These are phyloP conservation scores for Pythium aphanidermatum DNA, from an alignment of 352 stramenopile species.

Conservation along the genomic window DNA sequence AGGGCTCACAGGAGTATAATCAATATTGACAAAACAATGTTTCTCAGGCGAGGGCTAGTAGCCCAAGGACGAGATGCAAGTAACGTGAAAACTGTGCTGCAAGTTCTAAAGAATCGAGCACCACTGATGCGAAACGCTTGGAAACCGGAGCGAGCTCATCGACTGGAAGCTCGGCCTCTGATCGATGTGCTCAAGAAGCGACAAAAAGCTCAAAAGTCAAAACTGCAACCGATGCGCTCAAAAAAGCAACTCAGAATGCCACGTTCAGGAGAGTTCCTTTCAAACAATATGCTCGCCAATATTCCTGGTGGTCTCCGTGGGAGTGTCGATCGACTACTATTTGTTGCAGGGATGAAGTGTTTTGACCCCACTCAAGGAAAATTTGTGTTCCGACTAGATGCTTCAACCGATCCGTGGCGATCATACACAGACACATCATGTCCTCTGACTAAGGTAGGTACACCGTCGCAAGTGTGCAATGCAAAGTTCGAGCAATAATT, in stretches of 20 bases:
- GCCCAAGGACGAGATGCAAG: constrained; percentile 36
- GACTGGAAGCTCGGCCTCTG: constrained; percentile 8
- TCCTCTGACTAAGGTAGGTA: constrained; percentile 38
- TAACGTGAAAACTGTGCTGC: constrained; percentile 32
- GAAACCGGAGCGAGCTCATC: constrained; percentile 32
- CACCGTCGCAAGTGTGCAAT: too few species aligned
- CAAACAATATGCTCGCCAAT: constrained; percentile 42
- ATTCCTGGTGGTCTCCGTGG: constrained; percentile 50
- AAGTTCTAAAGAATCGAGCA: constrained; percentile 31
- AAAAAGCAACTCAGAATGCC: neutral
- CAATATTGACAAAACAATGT: neutral
- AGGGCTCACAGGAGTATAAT: neutral
- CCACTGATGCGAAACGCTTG: constrained; percentile 54
- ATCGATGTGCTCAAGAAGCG: neutral
- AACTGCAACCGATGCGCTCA: neutral
- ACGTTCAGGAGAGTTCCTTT: constrained; percentile 18
- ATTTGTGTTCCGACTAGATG: constrained; percentile 33
- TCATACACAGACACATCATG: constrained; percentile 31
- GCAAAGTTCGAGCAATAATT: too few species aligned
- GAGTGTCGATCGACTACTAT: constrained; percentile 31
- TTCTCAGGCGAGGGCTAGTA: constrained; percentile 39
- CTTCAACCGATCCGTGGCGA: constrained; percentile 29
- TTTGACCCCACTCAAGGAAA: constrained; percentile 31
- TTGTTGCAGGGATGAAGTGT: constrained; percentile 40
- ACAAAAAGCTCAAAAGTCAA: neutral